These are phyloP conservation scores for Chlamydomonas sphaeroides DNA, from an alignment of 139 green algal species.

Conservation along the genomic window DNA sequence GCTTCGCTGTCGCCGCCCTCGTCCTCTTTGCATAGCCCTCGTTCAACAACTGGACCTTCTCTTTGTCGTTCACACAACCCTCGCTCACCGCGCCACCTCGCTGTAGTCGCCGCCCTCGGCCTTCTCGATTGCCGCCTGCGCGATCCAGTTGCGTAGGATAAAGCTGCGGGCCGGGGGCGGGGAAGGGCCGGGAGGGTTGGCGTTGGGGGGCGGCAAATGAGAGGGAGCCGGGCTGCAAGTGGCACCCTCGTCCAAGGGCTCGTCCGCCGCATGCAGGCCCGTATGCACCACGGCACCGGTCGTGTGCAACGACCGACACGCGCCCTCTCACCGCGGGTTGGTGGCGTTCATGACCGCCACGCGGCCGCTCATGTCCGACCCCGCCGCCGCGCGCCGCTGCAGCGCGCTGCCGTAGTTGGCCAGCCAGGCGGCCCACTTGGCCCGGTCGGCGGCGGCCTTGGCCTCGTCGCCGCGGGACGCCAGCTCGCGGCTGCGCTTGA, in stretches of 20 bases:
- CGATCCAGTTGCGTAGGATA: constrained; percentile 72
- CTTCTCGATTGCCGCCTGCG: constrained; percentile 60
- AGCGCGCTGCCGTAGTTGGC: constrained; percentile 52
- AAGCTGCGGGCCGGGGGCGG: constrained; percentile 39
- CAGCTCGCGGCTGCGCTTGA: constrained; percentile 20
- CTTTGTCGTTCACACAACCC: too few species aligned
- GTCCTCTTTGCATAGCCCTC: too few species aligned
- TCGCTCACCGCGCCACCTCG: constrained; percentile 35
- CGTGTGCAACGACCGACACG: too few species aligned
- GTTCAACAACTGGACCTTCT: too few species aligned
- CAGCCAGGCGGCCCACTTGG: constrained; percentile 58
- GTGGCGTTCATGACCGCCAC: constrained; percentile 53
- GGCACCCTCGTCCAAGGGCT: too few species aligned
- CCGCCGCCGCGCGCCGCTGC: constrained; percentile 31
- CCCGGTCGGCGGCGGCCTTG: constrained; percentile 51
- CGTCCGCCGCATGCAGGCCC: too few species aligned
- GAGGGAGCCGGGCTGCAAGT: too few species aligned
- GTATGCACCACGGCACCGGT: too few species aligned
- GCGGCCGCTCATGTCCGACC: constrained; percentile 11
- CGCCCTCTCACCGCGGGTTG: constrained; percentile 59
- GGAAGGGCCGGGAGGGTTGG: neutral
- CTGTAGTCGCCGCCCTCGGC: constrained; percentile 61
- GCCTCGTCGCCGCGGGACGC: neutral
- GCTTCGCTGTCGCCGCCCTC: too few species aligned
- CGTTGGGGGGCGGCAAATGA: too few species aligned